Conservation (phyloP, 495 filamentous ascomycete species). For the Cladorrhinum samala region DNA sequence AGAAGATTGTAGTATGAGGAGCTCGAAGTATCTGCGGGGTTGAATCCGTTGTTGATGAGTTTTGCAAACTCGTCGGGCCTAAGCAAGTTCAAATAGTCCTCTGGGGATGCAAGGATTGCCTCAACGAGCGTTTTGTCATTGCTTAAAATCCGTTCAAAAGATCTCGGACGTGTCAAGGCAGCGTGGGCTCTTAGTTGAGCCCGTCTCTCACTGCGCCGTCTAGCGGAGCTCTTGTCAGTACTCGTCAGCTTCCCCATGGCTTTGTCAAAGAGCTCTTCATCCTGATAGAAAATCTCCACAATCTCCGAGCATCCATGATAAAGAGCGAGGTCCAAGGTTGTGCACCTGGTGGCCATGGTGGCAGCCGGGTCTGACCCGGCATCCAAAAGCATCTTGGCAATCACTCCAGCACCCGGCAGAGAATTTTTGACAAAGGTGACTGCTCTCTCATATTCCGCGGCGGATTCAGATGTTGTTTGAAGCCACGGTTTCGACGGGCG, state of each 20-base stretch:
- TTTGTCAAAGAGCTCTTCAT: conserved; percentile 1
- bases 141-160: too few species aligned
- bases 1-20: too few species aligned
- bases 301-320: neutral
- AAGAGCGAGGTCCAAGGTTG: conserved; percentile 10
- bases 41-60: too few species aligned
- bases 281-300: conserved; percentile 8
- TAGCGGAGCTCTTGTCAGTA: neutral
- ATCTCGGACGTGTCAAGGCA: neutral
- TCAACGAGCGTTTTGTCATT: too few species aligned
- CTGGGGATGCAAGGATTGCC: too few species aligned
- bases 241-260: neutral
- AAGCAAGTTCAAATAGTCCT: too few species aligned
- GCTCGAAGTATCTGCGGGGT: too few species aligned
- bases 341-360: neutral
- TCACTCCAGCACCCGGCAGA: neutral
- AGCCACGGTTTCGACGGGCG: neutral
- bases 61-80: too few species aligned
- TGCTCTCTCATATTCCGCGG: too few species aligned
- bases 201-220: neutral
- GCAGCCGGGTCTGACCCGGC: neutral
- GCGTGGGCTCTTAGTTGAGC: neutral
- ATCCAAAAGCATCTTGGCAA: neutral
- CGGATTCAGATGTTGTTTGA: too few species aligned
- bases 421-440: too few species aligned